Conservation (phyloP, 495 filamentous ascomycete species). For the Penicillium manginii region DNA sequence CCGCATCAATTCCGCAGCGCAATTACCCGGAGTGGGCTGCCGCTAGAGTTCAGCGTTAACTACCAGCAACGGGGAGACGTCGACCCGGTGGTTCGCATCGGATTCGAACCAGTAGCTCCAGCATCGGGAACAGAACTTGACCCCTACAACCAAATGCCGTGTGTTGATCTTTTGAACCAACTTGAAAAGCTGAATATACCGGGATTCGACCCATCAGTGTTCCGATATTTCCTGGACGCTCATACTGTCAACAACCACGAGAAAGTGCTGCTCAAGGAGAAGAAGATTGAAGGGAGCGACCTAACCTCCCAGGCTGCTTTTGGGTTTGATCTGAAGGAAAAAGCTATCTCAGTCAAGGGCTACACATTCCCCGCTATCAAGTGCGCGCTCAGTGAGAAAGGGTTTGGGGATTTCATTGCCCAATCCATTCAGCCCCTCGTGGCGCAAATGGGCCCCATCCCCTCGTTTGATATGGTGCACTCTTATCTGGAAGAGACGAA, state of each 20-base stretch:
- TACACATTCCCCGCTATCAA: slow-evolving; percentile 16
- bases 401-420: background rate
- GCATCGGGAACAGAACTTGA: slow-evolving; percentile 10
- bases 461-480: slow-evolving; percentile 10
- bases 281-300: slow-evolving; percentile 2
- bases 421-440: background rate
- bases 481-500: slow-evolving; percentile 11
- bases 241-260: slow-evolving; percentile 5
- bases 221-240: background rate
- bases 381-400: background rate
- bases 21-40: slow-evolving; percentile 17
- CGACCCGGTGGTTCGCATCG: slow-evolving; percentile 15
- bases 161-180: background rate
- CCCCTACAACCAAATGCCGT: slow-evolving; percentile 13
- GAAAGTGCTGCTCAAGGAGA: background rate
- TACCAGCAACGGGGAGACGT: slow-evolving; percentile 8
- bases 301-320: slow-evolving; percentile 15
- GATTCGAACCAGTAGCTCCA: slow-evolving; percentile 18
- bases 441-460: background rate
- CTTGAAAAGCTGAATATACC: background rate
- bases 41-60: slow-evolving; percentile 26
- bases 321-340: slow-evolving; percentile 22
- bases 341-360: slow-evolving; percentile 18
- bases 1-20: slow-evolving; percentile 10
- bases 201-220: slow-evolving; percentile 3